Percentiles rank a stretch among this genome's conserved stretches.
phyloP scores from a whole-genome alignment of 2,329 filamentous ascomycete genomes.

The Fusarium udum region DNA sequence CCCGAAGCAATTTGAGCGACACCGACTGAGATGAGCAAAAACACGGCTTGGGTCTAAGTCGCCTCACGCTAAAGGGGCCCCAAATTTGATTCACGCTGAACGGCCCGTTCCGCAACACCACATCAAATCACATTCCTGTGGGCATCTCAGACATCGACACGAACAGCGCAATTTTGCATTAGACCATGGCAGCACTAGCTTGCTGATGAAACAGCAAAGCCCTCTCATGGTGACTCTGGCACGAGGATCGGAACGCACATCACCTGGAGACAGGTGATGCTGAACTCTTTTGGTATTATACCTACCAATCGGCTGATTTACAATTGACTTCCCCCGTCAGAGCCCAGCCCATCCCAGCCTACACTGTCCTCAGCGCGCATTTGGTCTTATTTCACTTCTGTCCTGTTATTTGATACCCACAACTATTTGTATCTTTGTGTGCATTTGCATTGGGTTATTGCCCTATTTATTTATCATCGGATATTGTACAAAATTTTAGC shows the following conservation, averaged over 20 bases:
- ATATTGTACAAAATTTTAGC: constrained; percentile 16
- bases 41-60: neutral
- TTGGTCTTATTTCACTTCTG: constrained; percentile 37
- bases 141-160: constrained; percentile 30
- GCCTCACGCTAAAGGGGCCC: constrained; percentile 4
- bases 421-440: constrained; percentile 21
- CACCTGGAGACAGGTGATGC: constrained; percentile 4
- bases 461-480: constrained; percentile 13
- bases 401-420: constrained; percentile 44
- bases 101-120: constrained; percentile 38
- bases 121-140: constrained; percentile 9
- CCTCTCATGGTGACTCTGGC: neutral
- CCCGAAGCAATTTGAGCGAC: neutral
- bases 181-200: constrained; percentile 6
- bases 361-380: neutral
- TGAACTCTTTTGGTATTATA: neutral
- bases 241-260: neutral
- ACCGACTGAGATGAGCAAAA: constrained; percentile 11
- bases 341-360: constrained; percentile 1
- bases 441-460: constrained; percentile 10
- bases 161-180: constrained; percentile 1
- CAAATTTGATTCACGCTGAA: constrained; percentile 24
- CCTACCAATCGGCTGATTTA: neutral
- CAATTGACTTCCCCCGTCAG: neutral
- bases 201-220: constrained; percentile 1